These are phyloP conservation scores for Anisodus tanguticus DNA, from an alignment of 257 asterid genomes.

Conservation along the genomic window DNA sequence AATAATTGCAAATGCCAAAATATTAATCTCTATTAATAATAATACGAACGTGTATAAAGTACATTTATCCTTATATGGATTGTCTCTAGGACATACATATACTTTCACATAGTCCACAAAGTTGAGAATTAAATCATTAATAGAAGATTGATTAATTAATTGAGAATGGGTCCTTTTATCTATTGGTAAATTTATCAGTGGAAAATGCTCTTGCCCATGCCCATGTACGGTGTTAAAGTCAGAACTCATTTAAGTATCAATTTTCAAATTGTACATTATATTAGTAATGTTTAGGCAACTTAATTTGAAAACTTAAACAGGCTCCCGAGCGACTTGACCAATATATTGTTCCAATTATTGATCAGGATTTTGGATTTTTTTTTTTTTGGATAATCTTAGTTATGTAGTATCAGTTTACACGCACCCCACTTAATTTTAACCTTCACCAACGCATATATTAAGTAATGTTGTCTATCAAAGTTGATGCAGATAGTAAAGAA, in stretches of 20 bases:
- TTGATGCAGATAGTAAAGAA: neutral
- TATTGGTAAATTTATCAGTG: too few relatives aligned
- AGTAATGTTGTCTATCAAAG: neutral
- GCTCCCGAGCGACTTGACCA: neutral
- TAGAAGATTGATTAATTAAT: neutral
- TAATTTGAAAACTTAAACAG: conserved; percentile 27
- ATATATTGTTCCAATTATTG: too few relatives aligned
- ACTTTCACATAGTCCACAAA: neutral
- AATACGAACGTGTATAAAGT: too few relatives aligned
- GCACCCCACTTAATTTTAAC: too few relatives aligned
- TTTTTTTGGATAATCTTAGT: neutral
- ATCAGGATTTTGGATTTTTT: neutral
- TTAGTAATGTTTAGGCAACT: neutral
- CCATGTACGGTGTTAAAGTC: conserved; percentile 37
- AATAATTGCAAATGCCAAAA: too few relatives aligned
- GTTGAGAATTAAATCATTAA: neutral
- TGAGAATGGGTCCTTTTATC: neutral
- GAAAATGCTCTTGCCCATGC: conserved; percentile 44
- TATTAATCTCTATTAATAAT: too few relatives aligned
- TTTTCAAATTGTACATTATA: conserved; percentile 10
- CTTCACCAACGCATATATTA: neutral
- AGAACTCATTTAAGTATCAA: neutral
- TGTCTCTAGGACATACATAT: too few relatives aligned
- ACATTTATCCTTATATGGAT: too few relatives aligned
- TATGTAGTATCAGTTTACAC: too few relatives aligned